Evolutionary conservation across 352 stramenopile species (phyloP).

Genomic region (Globisporangium abappressorium): DNA sequence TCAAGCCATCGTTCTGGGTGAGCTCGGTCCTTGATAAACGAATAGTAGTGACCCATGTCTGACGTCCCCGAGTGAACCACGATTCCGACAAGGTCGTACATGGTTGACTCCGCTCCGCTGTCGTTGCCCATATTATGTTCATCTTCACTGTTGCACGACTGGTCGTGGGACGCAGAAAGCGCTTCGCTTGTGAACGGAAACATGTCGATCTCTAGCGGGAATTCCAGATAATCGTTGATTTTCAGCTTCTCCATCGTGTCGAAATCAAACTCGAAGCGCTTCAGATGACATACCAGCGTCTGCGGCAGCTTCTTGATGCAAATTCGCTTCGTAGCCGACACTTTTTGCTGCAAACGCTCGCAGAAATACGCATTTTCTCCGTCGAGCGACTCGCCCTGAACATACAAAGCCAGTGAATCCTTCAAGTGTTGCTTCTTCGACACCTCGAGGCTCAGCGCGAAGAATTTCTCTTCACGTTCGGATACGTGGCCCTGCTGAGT

Average conservation of each 20-base stretch:
- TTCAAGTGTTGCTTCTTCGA: slow-evolving; percentile 61
- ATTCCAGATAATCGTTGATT: slow-evolving; percentile 83
- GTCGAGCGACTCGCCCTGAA: slow-evolving; percentile 70
- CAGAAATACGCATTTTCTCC: slow-evolving; percentile 83
- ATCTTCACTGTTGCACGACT: not conserved
- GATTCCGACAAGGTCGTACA: slow-evolving; percentile 90
- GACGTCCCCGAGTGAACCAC: slow-evolving; percentile 92
- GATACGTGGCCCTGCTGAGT: slow-evolving; percentile 75
- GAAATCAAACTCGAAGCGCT: slow-evolving; percentile 90
- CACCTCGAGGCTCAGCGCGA: slow-evolving; percentile 78
- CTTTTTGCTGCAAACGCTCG: slow-evolving; percentile 62
- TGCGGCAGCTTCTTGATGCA: slow-evolving; percentile 75
- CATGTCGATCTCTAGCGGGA: slow-evolving; percentile 89
- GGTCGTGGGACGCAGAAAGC: slow-evolving; percentile 10
- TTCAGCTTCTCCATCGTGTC: slow-evolving; percentile 88
- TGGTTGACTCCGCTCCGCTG: slow-evolving; percentile 6
- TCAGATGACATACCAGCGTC: slow-evolving; percentile 83
- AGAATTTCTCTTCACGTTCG: slow-evolving; percentile 83
- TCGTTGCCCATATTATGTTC: not conserved
- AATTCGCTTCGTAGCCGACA: slow-evolving; percentile 78
- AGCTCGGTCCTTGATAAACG: slow-evolving; percentile 85
- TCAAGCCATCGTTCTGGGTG: slow-evolving; percentile 73
- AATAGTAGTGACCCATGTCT: slow-evolving; percentile 95
- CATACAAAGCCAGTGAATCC: slow-evolving; percentile 65
- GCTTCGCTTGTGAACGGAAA: slow-evolving; percentile 85